A percentile compares a stretch with the other conserved stretches of the same genome.
Evolutionary conservation across 768 basidiomycete genomes (phyloP).

Genomic region (Termitomyces sp.): DNA sequence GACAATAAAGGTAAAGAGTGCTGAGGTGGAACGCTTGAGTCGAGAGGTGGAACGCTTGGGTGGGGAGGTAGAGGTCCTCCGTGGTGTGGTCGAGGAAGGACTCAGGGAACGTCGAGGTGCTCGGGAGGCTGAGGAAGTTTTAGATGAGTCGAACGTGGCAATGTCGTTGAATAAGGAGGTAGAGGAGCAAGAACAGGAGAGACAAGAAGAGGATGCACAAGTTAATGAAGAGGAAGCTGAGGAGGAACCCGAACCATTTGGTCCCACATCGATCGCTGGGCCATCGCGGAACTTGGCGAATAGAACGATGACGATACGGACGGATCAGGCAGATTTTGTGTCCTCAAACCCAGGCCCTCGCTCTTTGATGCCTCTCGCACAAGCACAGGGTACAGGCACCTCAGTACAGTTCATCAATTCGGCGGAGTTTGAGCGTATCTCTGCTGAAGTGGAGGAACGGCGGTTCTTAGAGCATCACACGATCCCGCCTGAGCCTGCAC

Average conservation of each 20-base stretch:
- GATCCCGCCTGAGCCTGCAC: neutral
- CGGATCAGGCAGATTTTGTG: constrained; percentile 52
- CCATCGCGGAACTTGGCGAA: constrained; percentile 33
- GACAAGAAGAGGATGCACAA: constrained; percentile 19
- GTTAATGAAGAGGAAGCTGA: constrained; percentile 27
- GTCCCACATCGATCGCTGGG: constrained; percentile 29
- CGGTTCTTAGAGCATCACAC: constrained; percentile 9
- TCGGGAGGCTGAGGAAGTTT: constrained; percentile 37
- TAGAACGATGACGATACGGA: constrained; percentile 50
- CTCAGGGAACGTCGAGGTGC: constrained; percentile 65
- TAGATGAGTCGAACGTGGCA: constrained; percentile 28
- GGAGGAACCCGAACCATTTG: constrained; percentile 33
- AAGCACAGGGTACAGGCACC: neutral
- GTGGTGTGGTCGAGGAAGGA: constrained; percentile 84
- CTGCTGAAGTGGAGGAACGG: constrained; percentile 48
- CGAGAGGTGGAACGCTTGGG: constrained; percentile 79
- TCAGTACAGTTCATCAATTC: constrained; percentile 45
- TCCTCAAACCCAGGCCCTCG: constrained; percentile 28
- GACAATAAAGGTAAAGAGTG: constrained; percentile 54
- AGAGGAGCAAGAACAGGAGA: constrained; percentile 15
- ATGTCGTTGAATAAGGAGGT: constrained; percentile 32
- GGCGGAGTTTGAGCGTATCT: constrained; percentile 61
- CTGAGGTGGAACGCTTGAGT: constrained; percentile 65
- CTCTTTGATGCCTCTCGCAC: constrained; percentile 6
- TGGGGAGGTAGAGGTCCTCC: constrained; percentile 83